Conservation (phyloP, 345 rosid species). For the Angophora floribunda region DNA sequence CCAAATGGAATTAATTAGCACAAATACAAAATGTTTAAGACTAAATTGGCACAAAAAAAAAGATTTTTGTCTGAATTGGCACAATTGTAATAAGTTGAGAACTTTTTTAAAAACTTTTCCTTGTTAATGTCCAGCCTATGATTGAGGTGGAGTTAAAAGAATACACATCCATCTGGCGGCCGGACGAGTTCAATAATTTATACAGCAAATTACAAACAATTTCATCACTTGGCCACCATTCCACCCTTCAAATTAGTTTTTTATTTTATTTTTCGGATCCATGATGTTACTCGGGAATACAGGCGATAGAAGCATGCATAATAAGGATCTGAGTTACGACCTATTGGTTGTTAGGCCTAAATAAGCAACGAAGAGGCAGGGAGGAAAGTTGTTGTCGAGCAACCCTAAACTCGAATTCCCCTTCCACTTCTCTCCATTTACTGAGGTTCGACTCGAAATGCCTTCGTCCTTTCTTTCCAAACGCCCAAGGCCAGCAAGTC, state of each 20-base stretch:
- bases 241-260: not conserved
- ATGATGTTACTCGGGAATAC: not conserved
- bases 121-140: not conserved
- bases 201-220: not conserved
- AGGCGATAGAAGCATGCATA: not conserved
- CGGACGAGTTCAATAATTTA: not conserved
- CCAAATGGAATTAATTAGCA: no score
- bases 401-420: not conserved
- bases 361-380: not conserved
- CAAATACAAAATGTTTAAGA: no score
- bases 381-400: not conserved
- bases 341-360: accelerated
- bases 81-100: no score
- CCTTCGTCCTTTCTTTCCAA: not conserved
- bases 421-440: not conserved
- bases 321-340: not conserved
- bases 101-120: no score
- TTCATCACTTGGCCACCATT: not conserved
- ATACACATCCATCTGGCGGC: not conserved
- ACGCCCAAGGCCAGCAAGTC: not conserved
- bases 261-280: not conserved
- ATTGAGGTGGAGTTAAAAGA: not conserved
- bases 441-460: not conserved
- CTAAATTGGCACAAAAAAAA: no score
- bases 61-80: no score